A percentile compares a stretch with the other conserved stretches of the same genome.
phyloP scores from a whole-genome alignment of 2,329 filamentous ascomycete genomes.

The Penicillium sp. region DNA sequence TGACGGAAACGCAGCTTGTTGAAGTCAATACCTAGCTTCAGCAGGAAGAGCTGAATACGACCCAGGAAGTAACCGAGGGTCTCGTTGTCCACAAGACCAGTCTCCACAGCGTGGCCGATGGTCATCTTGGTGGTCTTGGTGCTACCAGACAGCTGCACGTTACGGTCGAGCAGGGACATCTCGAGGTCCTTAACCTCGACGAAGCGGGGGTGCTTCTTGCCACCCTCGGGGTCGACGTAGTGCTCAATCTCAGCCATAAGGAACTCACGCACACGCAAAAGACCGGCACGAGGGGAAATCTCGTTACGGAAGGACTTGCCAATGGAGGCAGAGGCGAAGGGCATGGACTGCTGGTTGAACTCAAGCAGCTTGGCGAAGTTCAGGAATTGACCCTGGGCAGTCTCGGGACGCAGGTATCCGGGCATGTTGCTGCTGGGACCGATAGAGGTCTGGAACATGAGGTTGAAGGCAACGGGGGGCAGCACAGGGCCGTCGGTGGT shows the following conservation, averaged over 20 bases:
- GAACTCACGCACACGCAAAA: slow-evolving; percentile 93
- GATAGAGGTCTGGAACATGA: slow-evolving; percentile 97
- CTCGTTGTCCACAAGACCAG: slow-evolving; percentile 89
- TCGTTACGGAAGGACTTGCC: slow-evolving; percentile 98
- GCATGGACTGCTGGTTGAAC: slow-evolving; percentile 93
- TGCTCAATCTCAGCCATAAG: slow-evolving; percentile 99
- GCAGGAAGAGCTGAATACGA: slow-evolving; percentile 85
- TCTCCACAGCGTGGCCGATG: slow-evolving; percentile 82
- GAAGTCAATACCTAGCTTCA: slow-evolving; percentile 82
- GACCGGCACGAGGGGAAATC: slow-evolving; percentile 87
- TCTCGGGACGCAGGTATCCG: slow-evolving; percentile 88
- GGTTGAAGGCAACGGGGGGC: slow-evolving; percentile 88
- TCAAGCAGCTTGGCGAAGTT: slow-evolving; percentile 96
- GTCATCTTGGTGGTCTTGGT: slow-evolving; percentile 71
- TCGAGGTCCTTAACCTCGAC: slow-evolving; percentile 79
- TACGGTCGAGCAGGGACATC: slow-evolving; percentile 77
- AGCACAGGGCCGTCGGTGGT: slow-evolving; percentile 72
- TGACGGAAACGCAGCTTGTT: slow-evolving; percentile 93
- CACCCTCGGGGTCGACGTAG: slow-evolving; percentile 89
- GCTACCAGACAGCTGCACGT: slow-evolving; percentile 83
- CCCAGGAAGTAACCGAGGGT: slow-evolving; percentile 97
- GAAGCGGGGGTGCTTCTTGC: slow-evolving; percentile 93
- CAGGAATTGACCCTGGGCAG: slow-evolving; percentile 95
- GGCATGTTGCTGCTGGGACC: slow-evolving; percentile 85
- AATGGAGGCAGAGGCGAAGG: slow-evolving; percentile 94